Base-by-base conservation (phyloP, 2,329 filamentous ascomycete species). In the Penicillium hordei region DNA sequence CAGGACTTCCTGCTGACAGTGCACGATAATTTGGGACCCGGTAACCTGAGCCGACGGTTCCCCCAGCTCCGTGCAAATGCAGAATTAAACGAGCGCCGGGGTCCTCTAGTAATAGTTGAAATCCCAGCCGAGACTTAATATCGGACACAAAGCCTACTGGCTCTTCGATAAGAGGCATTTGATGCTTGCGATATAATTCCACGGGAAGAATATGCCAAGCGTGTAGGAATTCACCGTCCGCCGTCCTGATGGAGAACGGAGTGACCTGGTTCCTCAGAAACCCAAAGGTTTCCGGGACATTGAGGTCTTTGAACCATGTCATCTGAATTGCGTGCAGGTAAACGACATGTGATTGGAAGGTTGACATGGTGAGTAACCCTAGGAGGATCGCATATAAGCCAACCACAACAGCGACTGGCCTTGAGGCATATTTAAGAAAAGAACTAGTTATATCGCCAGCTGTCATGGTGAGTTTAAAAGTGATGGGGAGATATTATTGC, bases 241-340 rank as follows among this genome's bases (percentile, higher is more conserved):
- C 59, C 0, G 78, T 76, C n/a, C 63, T 64, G 45, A 82, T 75
- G 4, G 74, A 68, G 55, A 83, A 83, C 0, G 80, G 78, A 0
- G 77, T 79, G 23, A 79, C 79, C 65, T 83, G 80, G 45, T 80
- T 79, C 36, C 72, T 73, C 8, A 82, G 63, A 55, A 82, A 82
- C 3, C 80, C 74, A 71, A 76, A 82, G 39, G 72, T 66, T 62
- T 82, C 80, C 1, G 79, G 79, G 4, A 77, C 60, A 62, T 82
- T 74, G 17, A 82, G 72, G 59, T 82, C 76, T 64, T 80, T 78
- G 62, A 79, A 81, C 81, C 82, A 84, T 17, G 83, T 85, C 67
- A 83, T 75, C 6, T 78, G 79, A 7, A 85, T 70, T 2, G 74
- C 72, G 63, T 86, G 78, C 1, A 86, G 76, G 63, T 86, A 86